These are phyloP conservation scores for Hylodesmum podocarpum DNA, from an alignment of 306 rosid species.

Conservation along the genomic window DNA sequence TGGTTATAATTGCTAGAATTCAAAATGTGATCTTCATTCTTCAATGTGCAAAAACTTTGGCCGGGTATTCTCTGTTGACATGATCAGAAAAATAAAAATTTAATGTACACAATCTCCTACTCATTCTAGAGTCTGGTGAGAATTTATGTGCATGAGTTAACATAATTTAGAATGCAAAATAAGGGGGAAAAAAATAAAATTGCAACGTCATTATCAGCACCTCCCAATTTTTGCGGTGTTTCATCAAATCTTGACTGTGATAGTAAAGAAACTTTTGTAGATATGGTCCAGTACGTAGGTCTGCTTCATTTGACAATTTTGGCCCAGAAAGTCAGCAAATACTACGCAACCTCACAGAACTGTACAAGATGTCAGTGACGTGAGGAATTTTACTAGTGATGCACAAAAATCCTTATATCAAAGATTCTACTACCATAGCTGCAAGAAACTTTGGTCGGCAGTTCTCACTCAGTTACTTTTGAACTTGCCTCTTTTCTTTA, in stretches of 20 bases:
- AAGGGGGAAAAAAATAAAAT: not conserved
- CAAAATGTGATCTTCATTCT: not conserved
- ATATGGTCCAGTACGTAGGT: conserved; percentile 22
- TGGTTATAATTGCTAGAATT: not conserved
- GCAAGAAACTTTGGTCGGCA: conserved; percentile 45
- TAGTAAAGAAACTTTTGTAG: conserved; percentile 11
- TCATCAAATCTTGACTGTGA: conserved; percentile 27
- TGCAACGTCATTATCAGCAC: conserved; percentile 16
- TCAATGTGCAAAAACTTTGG: not conserved
- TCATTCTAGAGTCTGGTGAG: not conserved
- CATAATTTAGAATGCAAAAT: conserved; percentile 1
- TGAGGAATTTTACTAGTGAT: conserved; percentile 36
- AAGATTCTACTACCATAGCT: conserved; percentile 47
- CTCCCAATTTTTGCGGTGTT: conserved; percentile 12
- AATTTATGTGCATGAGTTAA: not conserved
- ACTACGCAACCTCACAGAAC: conserved; percentile 4
- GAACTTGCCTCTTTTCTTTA: not conserved
- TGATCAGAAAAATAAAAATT: not conserved
- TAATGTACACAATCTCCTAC: not conserved
- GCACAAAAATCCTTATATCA: conserved; percentile 15
- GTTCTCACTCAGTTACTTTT: not conserved
- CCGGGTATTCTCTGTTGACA: not conserved
- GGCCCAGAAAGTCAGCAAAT: conserved; percentile 43
- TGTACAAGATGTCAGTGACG: conserved; percentile 26
- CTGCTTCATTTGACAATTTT: conserved; percentile 16